phyloP scores from a whole-genome alignment of 2,329 filamentous ascomycete species.

The Catunica adiposa region DNA sequence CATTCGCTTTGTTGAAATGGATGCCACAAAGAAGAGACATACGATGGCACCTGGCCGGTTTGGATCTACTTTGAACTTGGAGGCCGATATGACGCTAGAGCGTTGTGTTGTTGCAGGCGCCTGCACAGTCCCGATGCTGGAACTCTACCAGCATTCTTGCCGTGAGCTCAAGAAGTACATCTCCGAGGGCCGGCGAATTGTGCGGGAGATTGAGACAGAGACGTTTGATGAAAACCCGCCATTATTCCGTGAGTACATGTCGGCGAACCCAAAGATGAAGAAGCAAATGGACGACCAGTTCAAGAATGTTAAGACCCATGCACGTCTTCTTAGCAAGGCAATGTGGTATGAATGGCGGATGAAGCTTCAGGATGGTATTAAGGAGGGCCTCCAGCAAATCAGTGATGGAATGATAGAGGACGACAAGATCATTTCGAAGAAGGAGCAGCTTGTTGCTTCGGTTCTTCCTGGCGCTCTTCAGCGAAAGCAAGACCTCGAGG shows the following conservation, averaged over 20 bases:
- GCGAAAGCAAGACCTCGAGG: slow-evolving; percentile 42
- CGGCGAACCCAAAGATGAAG: slow-evolving; percentile 67
- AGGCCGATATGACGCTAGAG: slow-evolving; percentile 47
- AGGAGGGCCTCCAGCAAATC: slow-evolving; percentile 62
- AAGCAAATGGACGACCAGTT: slow-evolving; percentile 89
- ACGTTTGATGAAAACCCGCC: slow-evolving; percentile 81
- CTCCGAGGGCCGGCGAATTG: slow-evolving; percentile 74
- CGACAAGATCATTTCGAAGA: slow-evolving; percentile 45
- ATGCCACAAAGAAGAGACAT: slow-evolving; percentile 82
- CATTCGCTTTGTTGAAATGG: slow-evolving; percentile 96
- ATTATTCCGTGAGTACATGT: slow-evolving; percentile 80
- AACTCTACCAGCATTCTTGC: slow-evolving; percentile 75
- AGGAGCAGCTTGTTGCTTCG: slow-evolving; percentile 50
- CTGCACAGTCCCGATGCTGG: slow-evolving; percentile 81
- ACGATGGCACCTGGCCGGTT: slow-evolving; percentile 48
- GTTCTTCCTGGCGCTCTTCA: slow-evolving; percentile 49
- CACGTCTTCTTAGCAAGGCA: slow-evolving; percentile 75
- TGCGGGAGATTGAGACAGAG: slow-evolving; percentile 78
- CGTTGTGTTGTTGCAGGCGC: slow-evolving; percentile 74
- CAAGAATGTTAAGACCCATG: slow-evolving; percentile 90
- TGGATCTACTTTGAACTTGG: slow-evolving; percentile 24
- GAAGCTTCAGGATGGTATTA: slow-evolving; percentile 67
- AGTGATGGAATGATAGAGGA: slow-evolving; percentile 63
- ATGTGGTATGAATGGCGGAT: slow-evolving; percentile 98
- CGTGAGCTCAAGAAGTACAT: slow-evolving; percentile 95